Evolutionary conservation across 441 rosid species (phyloP).

Genomic region (Geranium incanum): DNA sequence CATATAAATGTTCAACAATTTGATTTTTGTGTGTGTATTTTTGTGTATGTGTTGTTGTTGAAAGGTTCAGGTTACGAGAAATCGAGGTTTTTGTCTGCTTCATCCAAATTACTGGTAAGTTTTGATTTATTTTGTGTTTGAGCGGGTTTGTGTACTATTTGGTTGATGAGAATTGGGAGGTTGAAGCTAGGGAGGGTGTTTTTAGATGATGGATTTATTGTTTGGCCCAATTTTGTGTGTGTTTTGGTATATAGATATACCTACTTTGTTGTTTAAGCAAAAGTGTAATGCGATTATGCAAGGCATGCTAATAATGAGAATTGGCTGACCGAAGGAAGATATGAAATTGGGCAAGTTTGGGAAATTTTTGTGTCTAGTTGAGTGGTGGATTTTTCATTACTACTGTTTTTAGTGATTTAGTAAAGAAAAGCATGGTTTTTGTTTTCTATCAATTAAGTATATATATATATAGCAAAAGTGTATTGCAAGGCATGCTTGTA

Average conservation of each 20-base stretch:
- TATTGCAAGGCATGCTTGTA: neutral
- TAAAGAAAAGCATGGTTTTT: neutral
- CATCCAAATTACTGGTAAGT: neutral
- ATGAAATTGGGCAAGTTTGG: no score
- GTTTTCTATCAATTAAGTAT: neutral
- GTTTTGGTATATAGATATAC: neutral
- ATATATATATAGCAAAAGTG: neutral
- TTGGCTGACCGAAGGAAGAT: no score
- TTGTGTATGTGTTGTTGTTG: neutral
- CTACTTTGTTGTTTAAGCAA: no score
- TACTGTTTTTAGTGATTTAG: neutral
- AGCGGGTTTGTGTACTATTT: neutral
- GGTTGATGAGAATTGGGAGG: neutral
- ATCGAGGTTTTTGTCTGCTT: slow-evolving; percentile 3
- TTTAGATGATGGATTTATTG: neutral
- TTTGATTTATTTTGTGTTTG: neutral
- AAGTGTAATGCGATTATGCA: no score
- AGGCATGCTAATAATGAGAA: no score
- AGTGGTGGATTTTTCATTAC: no score
- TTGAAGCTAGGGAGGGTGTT: neutral
- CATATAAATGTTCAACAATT: neutral
- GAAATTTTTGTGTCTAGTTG: neutral
- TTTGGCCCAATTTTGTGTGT: neutral
- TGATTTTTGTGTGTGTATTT: neutral
- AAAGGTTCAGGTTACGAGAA: neutral